Evolutionary conservation across 208 protist genomes (phyloP), one percentile per base, ranked within the genome.

Genomic region (Polymyxa betae): DNA sequence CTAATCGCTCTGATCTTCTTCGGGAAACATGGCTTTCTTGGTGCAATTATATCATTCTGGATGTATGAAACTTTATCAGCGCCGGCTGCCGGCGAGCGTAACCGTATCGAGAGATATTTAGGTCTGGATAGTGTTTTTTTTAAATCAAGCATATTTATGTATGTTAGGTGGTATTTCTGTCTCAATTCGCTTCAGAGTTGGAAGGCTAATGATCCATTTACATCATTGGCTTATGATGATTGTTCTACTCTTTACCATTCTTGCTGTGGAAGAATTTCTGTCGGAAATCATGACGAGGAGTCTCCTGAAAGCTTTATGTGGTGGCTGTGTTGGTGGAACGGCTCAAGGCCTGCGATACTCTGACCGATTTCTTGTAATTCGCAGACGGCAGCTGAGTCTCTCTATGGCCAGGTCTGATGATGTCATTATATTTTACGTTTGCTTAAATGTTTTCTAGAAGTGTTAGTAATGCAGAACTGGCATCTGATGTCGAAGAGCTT

Each of bases 311-410:
- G 72, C 35, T 5, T n/a, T 82, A 20, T 82, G 40, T 43, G 72
- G 72, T 43, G 5, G 35, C 40, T 82, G 72, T 43, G 40, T 82
- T 82, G 72, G 72, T 20, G 72, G 72, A 45, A 82, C 72, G n/a
- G 72, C 72, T 5, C 72, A 82, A 82, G 72, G 72, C 16, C n/a
- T 82, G 72, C 72, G 72, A 40, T 82, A 82, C n/a, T 82, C 72
- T 5, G 72, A 82, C n/a, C n/a, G 72, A 40, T 82, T 82, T n/a
- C 40, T 5, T 5, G 72, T 82, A 5, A n/a, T 82, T 20, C n/a
- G 72, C 5, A 5, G 72, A 5, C n/a, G 72, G 5, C 72, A 82
- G 72, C 72, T 82, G 16, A 82, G 72, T 43, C 5, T 82, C 40
- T 35, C 72, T 5, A 5, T 82, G 5, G 5, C 35, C 72, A 5